phyloP scores from a whole-genome alignment of 768 basidiomycete species.

The Rhizopogon rudus region DNA sequence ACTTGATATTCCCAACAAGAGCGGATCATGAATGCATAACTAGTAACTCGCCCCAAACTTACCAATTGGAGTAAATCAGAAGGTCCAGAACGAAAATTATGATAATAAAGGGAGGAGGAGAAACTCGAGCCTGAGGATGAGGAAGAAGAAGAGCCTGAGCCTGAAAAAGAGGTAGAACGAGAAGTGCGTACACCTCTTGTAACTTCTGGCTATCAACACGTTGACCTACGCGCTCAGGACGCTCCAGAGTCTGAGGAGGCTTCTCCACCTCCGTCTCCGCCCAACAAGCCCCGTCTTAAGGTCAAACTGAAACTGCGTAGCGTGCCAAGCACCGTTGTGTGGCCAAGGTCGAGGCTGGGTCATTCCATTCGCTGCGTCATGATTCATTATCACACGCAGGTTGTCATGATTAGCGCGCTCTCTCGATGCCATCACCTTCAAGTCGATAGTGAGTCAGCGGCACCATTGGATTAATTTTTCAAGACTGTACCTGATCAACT shows the following conservation, averaged over 20 bases:
- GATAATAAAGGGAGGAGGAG: constrained; percentile 19
- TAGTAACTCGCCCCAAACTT: too few relatives aligned
- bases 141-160: constrained; percentile 31
- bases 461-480: too few relatives aligned
- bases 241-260: constrained; percentile 29
- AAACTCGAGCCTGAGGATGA: constrained; percentile 29
- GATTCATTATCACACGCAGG: too few relatives aligned
- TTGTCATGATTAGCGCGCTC: too few relatives aligned
- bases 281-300: constrained; percentile 43
- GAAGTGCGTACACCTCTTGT: constrained; percentile 4
- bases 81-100: constrained; percentile 9
- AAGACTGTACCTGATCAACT: too few relatives aligned
- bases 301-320: constrained; percentile 57
- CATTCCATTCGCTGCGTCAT: too few relatives aligned
- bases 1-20: too few relatives aligned
- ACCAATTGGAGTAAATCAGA: constrained; percentile 23
- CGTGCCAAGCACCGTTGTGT: constrained; percentile 21
- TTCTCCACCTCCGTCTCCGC: constrained; percentile 25
- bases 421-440: too few relatives aligned
- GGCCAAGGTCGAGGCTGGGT: too few relatives aligned
- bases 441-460: too few relatives aligned
- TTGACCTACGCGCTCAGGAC: constrained; percentile 19
- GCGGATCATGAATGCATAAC: too few relatives aligned
- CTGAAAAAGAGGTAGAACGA: constrained; percentile 27
- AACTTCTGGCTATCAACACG: constrained; percentile 14